These are phyloP conservation scores for Corylus avellana DNA, from an alignment of 306 rosid species.

Conservation along the genomic window DNA sequence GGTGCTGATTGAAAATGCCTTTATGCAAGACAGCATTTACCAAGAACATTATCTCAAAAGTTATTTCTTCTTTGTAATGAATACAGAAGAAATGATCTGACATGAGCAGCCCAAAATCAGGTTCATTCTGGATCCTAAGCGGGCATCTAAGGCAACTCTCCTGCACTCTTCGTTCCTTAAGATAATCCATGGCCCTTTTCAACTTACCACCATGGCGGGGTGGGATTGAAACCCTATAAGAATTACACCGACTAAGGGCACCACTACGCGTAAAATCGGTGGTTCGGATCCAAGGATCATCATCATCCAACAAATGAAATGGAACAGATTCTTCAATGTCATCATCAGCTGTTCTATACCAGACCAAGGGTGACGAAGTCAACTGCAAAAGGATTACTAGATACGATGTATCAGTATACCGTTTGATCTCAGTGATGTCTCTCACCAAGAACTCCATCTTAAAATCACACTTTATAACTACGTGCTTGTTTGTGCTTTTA, in stretches of 20 bases:
- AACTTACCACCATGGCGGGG: conserved; percentile 71
- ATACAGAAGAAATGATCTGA: conserved; percentile 61
- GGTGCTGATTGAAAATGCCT: conserved; percentile 70
- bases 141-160: conserved; percentile 31
- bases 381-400: conserved; percentile 57
- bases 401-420: conserved; percentile 46
- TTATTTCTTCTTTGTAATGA: conserved; percentile 38
- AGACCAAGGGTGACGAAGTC: conserved; percentile 67
- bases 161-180: conserved; percentile 52
- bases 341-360: conserved; percentile 86
- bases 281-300: conserved; percentile 93
- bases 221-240: conserved; percentile 65
- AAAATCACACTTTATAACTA: conserved; percentile 74
- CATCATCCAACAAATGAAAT: conserved; percentile 74
- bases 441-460: conserved; percentile 71
- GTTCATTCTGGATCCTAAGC: conserved; percentile 53
- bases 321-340: conserved; percentile 61
- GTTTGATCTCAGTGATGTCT: conserved; percentile 57
- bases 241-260: conserved; percentile 77
- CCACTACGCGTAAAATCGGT: conserved; percentile 90
- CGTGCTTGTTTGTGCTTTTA: conserved; percentile 37
- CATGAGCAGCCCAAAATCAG: conserved; percentile 53
- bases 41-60: conserved; percentile 69
- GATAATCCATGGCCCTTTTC: conserved; percentile 51
- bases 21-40: conserved; percentile 69